Conservation (phyloP, 148 eudicot genomes). For the Vaccinium darrowii region DNA sequence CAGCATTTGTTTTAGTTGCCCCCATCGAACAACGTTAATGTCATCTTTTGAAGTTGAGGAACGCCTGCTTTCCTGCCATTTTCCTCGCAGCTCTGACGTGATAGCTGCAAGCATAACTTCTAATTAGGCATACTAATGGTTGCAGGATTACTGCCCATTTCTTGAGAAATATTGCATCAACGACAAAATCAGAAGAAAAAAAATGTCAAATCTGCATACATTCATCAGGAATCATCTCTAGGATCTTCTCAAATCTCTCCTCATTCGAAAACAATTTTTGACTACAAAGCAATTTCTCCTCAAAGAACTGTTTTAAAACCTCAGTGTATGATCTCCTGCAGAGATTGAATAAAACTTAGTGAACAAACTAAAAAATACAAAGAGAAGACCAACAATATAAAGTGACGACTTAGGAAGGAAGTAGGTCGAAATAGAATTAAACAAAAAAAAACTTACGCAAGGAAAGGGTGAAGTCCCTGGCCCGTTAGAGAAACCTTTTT, state of each 20-base stretch:
- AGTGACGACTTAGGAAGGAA: slow-evolving; percentile 20
- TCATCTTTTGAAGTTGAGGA: slow-evolving; percentile 57
- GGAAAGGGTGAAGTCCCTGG: slow-evolving; percentile 69
- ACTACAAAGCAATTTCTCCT: slow-evolving; percentile 49
- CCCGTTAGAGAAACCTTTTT: slow-evolving; percentile 62
- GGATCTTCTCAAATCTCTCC: slow-evolving; percentile 76
- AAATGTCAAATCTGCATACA: slow-evolving; percentile 35
- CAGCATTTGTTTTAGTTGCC: slow-evolving; percentile 60
- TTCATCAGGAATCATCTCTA: slow-evolving; percentile 92
- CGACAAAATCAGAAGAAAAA: background rate
- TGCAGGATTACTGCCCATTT: background rate
- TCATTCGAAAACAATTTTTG: slow-evolving; percentile 67
- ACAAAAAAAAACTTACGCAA: slow-evolving; percentile 35
- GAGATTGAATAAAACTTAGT: slow-evolving; percentile 14
- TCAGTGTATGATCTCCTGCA: slow-evolving; percentile 88
- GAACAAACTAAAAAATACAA: background rate
- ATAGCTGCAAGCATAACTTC: slow-evolving; percentile 48
- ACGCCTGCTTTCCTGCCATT: slow-evolving; percentile 71
- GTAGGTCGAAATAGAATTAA: no score
- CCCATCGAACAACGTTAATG: slow-evolving; percentile 62
- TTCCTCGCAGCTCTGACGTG: slow-evolving; percentile 71
- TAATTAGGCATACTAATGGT: background rate
- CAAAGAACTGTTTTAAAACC: slow-evolving; percentile 57
- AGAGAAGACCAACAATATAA: background rate
- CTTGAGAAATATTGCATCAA: background rate